These are phyloP conservation scores for Pueraria montana DNA, from an alignment of 306 rosid species.

Conservation along the genomic window DNA sequence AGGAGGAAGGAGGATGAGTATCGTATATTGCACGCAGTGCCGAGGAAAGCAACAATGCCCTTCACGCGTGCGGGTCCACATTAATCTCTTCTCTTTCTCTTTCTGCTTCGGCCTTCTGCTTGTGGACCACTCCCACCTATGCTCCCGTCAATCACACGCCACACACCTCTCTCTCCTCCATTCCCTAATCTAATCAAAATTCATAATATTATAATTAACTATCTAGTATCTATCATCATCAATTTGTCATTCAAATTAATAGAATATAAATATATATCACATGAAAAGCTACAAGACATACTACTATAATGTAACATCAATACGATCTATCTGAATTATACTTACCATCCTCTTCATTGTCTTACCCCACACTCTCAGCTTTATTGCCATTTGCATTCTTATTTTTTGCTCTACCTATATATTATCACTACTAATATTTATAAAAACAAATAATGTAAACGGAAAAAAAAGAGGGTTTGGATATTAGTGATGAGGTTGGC, in stretches of 20 bases:
- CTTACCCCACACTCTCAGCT: no score
- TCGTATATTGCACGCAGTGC: constrained; percentile 22
- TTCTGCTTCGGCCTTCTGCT: neutral
- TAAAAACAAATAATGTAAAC: neutral
- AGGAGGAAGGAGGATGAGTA: constrained; percentile 22
- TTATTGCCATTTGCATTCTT: neutral
- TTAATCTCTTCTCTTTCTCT: neutral
- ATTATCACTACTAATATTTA: neutral
- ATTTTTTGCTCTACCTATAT: neutral
- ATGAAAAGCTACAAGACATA: no score
- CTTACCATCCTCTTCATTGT: no score
- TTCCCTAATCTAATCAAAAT: neutral
- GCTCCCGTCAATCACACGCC: constrained; percentile 42
- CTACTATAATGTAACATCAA: neutral
- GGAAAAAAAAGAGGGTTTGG: neutral
- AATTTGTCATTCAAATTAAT: neutral
- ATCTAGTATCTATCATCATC: no score
- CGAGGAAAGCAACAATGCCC: neutral
- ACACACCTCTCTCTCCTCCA: neutral
- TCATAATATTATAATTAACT: no score
- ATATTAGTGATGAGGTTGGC: constrained; percentile 38
- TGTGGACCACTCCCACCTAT: constrained; percentile 37
- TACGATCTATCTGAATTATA: no score
- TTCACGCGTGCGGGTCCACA: constrained; percentile 48
- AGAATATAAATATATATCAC: no score